Evolutionary conservation across 2,329 filamentous ascomycete species (phyloP), one percentile per base, ranked within the genome.

Genomic region (Teratosphaeriaceae sp.): DNA sequence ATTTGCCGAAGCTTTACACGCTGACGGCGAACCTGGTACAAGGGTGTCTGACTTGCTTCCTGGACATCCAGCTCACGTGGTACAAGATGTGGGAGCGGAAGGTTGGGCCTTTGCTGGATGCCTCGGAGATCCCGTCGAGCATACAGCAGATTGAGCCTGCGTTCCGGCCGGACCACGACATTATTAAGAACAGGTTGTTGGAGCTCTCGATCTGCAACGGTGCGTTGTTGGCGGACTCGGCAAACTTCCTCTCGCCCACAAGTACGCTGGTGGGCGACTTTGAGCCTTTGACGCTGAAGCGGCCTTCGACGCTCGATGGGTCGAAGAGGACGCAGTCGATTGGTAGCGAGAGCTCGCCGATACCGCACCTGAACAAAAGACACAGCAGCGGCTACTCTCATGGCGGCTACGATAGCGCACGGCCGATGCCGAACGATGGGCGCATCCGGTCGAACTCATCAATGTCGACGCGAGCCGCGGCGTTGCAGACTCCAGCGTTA

Each of bases 21-120:
- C 69, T 92, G 50, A 96, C 90, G 1, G 86, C 87, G 48, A 85
- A 82, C 55, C 72, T 96, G 48, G 88, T 92, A 56, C 85, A 88
- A 56, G 82, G 85, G 19, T 90, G 87, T 56, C 73, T 95, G 33
- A 79, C 77, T 44, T 88, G 88, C 56, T 88, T 97, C 57, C 79
- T 96, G 52, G 80, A 84, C 50, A 82, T 94, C 35, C 89, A 96
- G 64, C 76, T 79, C 15, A 75, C 79, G 38, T 98, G 90, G 90
- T 89, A 83, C 61, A 74, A 75, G 43, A 80, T 87, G 29, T 89
- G 88, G 80, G 83, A 85, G 55, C 83, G 85, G 53, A 95, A 94
- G 69, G 77, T 96, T 49, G 80, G 79, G 51, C 75, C 78, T 7
- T 78, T 92, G 2, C 73, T 96, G 4, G 80, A 82, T 24, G 79